Evolutionary conservation across 2,329 filamentous ascomycete species (phyloP), one percentile per base, ranked within the genome.

Genomic region (Stachybotrys chlorohalonatus): DNA sequence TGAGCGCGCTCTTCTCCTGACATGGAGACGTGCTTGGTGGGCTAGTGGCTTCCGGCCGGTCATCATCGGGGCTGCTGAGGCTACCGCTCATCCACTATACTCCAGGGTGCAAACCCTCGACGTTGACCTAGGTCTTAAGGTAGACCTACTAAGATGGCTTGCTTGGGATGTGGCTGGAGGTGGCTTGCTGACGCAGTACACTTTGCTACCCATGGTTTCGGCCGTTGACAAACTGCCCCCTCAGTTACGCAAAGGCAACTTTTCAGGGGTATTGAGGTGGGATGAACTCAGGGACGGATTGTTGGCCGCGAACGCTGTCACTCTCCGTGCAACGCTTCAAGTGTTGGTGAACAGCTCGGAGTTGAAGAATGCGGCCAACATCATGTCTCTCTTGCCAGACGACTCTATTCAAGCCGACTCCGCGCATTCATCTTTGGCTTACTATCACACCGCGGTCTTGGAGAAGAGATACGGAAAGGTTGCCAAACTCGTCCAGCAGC

Each of bases 21-120:
- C 89, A 53, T 97, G 94, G 94, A 82, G 92, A 57, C 82, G 90
- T 49, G 92, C 93, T 3, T 97, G 93, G 91, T 97, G 90, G 89
- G 90, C 92, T 0, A 85, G 95, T 64, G 94, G 93, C 11, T 96
- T 97, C 73, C 84, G 80, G 58, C 93, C 94, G 0, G 78, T 94
- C 7, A 87, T 97, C 47, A 72, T 97, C 54, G 86, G 88, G 52
- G 81, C 84, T 15, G 83, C 81, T 1, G 93, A 97, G 67, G 91
- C 92, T 16, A 87, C 86, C 77, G 85, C 84, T 64, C 94, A 96
- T 65, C 89, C 89, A 1, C 72, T 89, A 17, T 96, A 93, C 67
- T 78, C 84, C 60, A 77, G 85, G 53, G 73, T 95, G 53, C 85
- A 91, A 68, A 70, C 69, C 39, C 70, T 83, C 55, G 73, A 82